These are phyloP conservation scores for Pisolithus thermaeus DNA, from an alignment of 1,284 basidiomycete genomes.

Conservation along the genomic window DNA sequence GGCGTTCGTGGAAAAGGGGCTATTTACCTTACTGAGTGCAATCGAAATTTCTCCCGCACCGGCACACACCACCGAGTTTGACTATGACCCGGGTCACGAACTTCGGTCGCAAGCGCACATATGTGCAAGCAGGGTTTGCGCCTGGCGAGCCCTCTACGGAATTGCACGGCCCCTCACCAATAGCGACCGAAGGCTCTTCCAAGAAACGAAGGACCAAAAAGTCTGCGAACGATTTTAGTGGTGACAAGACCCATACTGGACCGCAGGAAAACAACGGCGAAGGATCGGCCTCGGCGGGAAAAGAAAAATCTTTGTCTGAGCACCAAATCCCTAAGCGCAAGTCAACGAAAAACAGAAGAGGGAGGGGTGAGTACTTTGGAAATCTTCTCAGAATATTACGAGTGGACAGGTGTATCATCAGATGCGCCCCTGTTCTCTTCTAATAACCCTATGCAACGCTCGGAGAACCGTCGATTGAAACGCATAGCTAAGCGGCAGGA, in stretches of 20 bases:
- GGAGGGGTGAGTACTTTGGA: conserved; percentile 11
- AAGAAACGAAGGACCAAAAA: conserved; percentile 37
- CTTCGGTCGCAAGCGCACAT: conserved; percentile 64
- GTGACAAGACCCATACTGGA: not conserved
- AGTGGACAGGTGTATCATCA: conserved; percentile 14
- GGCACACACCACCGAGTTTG: not conserved
- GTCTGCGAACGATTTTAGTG: conserved; percentile 4
- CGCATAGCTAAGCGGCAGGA: conserved; percentile 58
- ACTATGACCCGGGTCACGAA: conserved; percentile 70
- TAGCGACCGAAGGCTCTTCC: not conserved
- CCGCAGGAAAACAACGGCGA: not conserved
- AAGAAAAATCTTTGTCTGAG: not conserved
- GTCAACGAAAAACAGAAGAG: conserved; percentile 3
- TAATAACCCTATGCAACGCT: conserved; percentile 32
- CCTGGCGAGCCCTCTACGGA: conserved; percentile 1
- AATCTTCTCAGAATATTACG: conserved; percentile 5
- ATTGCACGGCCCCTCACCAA: not conserved
- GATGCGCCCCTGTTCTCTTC: conserved; percentile 15
- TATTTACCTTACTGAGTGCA: conserved; percentile 3
- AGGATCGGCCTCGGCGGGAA: too few species aligned
- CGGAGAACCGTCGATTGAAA: conserved; percentile 61
- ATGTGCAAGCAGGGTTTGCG: conserved; percentile 58
- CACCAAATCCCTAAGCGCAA: not conserved
- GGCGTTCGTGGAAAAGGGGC: conserved; percentile 2
- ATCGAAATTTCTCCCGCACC: not conserved